phyloP scores from a whole-genome alignment of 2,329 filamentous ascomycete species.

The Ophiostoma ulmi region DNA sequence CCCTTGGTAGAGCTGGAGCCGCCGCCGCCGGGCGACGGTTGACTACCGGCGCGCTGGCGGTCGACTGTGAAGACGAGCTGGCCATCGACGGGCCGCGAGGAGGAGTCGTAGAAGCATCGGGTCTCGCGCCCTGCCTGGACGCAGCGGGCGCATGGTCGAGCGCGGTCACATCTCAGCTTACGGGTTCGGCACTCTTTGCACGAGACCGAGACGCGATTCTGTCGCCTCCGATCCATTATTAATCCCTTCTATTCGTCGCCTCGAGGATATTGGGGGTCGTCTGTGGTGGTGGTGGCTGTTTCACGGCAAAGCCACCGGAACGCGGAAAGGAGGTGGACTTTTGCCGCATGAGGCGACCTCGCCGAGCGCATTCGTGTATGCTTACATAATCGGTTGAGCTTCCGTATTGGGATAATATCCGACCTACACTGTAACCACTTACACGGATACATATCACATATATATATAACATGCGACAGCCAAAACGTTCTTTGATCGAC shows the following conservation, averaged over 20 bases:
- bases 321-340: slow-evolving; percentile 2
- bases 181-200: slow-evolving; percentile 13
- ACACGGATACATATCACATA: not conserved
- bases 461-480: not conserved
- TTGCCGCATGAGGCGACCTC: slow-evolving; percentile 3
- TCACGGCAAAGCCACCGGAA: not conserved
- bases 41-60: not conserved
- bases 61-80: slow-evolving; percentile 14
- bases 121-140: slow-evolving; percentile 8
- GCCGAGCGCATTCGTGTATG: not conserved
- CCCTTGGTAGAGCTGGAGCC: not conserved
- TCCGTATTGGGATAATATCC: not conserved
- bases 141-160: slow-evolving; percentile 4
- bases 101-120: slow-evolving; percentile 12
- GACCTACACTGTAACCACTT: not conserved
- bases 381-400: slow-evolving; percentile 9
- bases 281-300: slow-evolving; percentile 12
- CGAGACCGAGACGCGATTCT: slow-evolving; percentile 11
- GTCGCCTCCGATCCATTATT: slow-evolving; percentile 8
- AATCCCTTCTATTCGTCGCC: slow-evolving; percentile 1
- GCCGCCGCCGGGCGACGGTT: not conserved
- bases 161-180: slow-evolving; percentile 11
- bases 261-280: slow-evolving; percentile 5
- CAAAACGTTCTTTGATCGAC: slow-evolving; percentile 3
- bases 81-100: slow-evolving; percentile 9